Base-by-base conservation (phyloP, 73 alveolate species). In the Paramecium caudatum region DNA sequence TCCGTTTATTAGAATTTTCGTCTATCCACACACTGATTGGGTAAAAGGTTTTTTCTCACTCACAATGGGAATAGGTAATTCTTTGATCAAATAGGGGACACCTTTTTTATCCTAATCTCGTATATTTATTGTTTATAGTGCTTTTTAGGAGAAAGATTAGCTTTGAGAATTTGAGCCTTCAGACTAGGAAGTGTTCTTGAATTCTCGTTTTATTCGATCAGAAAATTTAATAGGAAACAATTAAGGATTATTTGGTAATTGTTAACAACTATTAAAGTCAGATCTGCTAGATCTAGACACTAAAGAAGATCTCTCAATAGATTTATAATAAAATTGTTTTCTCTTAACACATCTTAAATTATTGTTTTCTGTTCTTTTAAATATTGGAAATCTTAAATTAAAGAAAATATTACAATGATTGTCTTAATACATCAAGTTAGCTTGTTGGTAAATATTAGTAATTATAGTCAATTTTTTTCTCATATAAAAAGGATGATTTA, bases 211-310 rank as follows among this genome's bases (percentile, higher is more conserved):
- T 2, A 55, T 55, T 10, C 80, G 23, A 27, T 55, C 23, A 23
- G 80, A 55, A 6, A 4, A 0, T 12, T 55, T 55, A 7, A 55
- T 55, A 27, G 80, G 80, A 27, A 55, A 55, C 45, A 55, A 27
- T 41, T 41, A 7, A 41, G 50, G 50, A 41, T 7, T 7, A 12
- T 12, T 41, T 41, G 50, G 50, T 41, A 41, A 41, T 41, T 41
- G 50, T 8, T 41, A 8, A 41, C 12, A 41, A 8, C 15, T 8
- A 7, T 41, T 68, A 12, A 68, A n/a, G 13, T 68, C 47, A 27
- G 84, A 68, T 68, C 84, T 32, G 36, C 84, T 68, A 5, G 50
- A 25, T 34, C 47, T 68, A 68, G 84, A 49, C 25, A 25, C 34
- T 25, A 27, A 21, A 2, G 30, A 3, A 68, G 37, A 2, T 68